These are phyloP conservation scores for Smallanthus sonchifolius DNA, from an alignment of 129 eudicot species.

Conservation along the genomic window DNA sequence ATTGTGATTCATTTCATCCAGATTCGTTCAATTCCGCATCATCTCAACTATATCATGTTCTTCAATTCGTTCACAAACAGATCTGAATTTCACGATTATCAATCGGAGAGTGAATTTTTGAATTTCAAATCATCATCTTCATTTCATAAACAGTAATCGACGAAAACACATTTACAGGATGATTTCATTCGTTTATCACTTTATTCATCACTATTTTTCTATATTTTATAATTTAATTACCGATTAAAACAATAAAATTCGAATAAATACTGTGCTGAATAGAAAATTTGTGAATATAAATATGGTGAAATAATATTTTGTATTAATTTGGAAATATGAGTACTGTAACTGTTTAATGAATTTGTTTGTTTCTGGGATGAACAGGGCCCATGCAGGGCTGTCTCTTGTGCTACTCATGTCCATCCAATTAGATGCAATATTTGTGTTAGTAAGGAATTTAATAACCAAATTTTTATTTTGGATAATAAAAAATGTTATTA, in stretches of 20 bases:
- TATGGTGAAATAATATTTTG: background rate
- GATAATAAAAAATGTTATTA: background rate
- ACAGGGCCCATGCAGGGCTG: slow-evolving; percentile 31
- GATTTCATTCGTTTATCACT: background rate
- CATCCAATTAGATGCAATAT: background rate
- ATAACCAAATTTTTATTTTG: background rate
- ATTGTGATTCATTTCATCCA: background rate
- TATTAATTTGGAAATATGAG: background rate
- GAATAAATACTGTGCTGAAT: too few relatives aligned
- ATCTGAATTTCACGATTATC: background rate
- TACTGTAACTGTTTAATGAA: slow-evolving; percentile 13
- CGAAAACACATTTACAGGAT: background rate
- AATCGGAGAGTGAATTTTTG: background rate
- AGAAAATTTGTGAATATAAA: background rate
- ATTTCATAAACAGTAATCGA: background rate
- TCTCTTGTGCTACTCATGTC: slow-evolving; percentile 15
- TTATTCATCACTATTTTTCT: background rate
- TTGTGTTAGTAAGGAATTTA: background rate
- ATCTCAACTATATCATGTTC: background rate
- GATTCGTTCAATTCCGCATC: background rate
- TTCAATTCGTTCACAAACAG: background rate
- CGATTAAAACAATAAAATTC: background rate
- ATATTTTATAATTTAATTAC: background rate
- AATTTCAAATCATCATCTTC: background rate
- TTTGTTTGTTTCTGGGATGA: slow-evolving; percentile 25